Evolutionary conservation across 306 rosid species (phyloP), one percentile per base, ranked within the genome.

Genomic region (Medicago ruthenica): DNA sequence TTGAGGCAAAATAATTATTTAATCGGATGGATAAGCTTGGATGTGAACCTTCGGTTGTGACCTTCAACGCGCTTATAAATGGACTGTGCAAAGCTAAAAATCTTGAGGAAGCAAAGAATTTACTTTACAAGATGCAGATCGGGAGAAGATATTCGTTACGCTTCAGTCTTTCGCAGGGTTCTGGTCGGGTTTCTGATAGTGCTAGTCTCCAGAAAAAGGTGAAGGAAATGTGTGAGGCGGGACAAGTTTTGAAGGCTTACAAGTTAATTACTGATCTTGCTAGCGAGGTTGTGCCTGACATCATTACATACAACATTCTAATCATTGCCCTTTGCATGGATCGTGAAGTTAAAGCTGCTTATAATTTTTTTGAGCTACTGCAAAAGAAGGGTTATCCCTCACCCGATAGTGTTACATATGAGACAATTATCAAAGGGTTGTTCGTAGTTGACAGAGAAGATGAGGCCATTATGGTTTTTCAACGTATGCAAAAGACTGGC

Each of bases 121-220:
- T 94, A 70, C 82, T 90, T 54, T 83, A 79, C 86, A 84, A 86
- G 87, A 92, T 94, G 98, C 95, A 94, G 89, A 80, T 88, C 53
- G 96, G 96, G 71, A 90, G 70, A 91, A 90, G 71, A 37, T 96
- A 95, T 62, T 86, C 87, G 0, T 39, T 94, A 41, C 87, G 88
- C 78, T 92, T 94, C 71, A 86, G 87, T 47, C 95, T 94, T 71
- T 84, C 92, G 68, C 96, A 89, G 82, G 92, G 93, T 15, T 50
- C 57, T 74, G 75, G 79, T 81, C 83, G 75, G 39, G 86, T 81
- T 82, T 60, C 70, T 73, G 93, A 87, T 71, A 60, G 72, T 9
- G 86, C 22, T 17, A 80, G 89, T 75, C 94, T 94, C 76, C 85
- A 82, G 69, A 84, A 61, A 64, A 85, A 76, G 82, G 81, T 94